Evolutionary conservation across 768 basidiomycete species (phyloP).

Genomic region (Favolaschia claudopus): DNA sequence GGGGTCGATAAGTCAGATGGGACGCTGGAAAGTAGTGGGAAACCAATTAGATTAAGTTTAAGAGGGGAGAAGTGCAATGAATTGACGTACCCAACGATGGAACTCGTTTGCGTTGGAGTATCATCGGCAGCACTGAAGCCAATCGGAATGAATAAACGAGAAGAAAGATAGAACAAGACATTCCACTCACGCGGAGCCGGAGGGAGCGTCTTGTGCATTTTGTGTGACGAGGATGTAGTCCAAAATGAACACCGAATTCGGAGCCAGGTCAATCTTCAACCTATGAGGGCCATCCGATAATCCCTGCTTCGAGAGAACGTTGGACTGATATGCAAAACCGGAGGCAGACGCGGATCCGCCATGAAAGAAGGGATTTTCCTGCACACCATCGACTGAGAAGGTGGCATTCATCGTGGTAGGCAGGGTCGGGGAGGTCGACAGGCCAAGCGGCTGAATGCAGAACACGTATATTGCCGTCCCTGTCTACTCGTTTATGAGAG

Average conservation of each 20-base stretch:
- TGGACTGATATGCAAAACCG: constrained; percentile 40
- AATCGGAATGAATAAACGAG: background rate
- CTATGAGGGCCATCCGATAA: constrained; percentile 50
- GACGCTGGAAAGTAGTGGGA: background rate
- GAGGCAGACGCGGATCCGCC: constrained; percentile 32
- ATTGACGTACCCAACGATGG: no score
- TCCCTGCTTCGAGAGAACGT: constrained; percentile 45
- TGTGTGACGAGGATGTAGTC: constrained; percentile 55
- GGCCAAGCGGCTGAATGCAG: constrained; percentile 45
- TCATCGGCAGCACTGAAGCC: no score
- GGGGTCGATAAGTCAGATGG: background rate
- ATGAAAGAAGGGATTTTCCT: constrained; percentile 38
- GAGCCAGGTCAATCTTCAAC: constrained; percentile 51
- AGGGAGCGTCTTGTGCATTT: background rate
- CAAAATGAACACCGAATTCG: constrained; percentile 55
- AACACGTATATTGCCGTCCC: constrained; percentile 59
- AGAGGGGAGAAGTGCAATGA: no score
- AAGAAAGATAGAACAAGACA: background rate
- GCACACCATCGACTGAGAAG: constrained; percentile 49
- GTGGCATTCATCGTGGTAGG: constrained; percentile 53
- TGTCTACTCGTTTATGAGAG: constrained; percentile 29
- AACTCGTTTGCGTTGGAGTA: no score
- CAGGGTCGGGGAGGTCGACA: constrained; percentile 30
- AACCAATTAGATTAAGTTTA: no score
- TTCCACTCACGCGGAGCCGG: background rate